Conservation (phyloP, 192 early-diverging fungal genomes). For the Oehlia diaphana region DNA sequence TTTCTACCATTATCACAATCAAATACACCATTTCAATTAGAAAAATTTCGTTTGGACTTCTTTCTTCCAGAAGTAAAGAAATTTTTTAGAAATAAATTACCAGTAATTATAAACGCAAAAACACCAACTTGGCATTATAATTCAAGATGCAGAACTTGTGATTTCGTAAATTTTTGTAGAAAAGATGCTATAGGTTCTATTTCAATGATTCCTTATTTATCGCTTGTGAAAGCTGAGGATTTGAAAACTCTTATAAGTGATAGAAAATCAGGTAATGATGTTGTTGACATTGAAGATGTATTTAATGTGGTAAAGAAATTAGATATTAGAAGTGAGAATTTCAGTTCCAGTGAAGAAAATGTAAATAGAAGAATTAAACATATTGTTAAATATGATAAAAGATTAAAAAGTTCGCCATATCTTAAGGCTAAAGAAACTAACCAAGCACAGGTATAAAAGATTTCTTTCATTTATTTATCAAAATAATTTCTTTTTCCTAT, state of each 20-base stretch:
- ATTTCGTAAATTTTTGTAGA: slow-evolving; percentile 28
- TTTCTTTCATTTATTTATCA: not conserved
- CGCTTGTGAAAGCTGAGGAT: slow-evolving; percentile 15
- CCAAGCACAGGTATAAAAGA: slow-evolving; percentile 3
- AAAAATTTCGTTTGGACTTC: too few species aligned
- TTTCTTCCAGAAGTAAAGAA: too few species aligned
- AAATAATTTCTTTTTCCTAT: too few species aligned
- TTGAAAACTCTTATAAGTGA: not conserved
- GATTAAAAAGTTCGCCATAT: slow-evolving; percentile 5
- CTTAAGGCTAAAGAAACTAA: not conserved
- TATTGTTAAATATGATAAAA: slow-evolving; percentile 12
- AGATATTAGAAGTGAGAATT: not conserved
- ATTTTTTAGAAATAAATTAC: not conserved
- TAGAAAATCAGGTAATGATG: too few species aligned
- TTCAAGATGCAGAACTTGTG: slow-evolving; percentile 28
- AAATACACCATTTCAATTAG: too few species aligned
- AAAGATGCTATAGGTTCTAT: slow-evolving; percentile 23
- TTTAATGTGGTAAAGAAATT: not conserved
- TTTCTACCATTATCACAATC: too few species aligned
- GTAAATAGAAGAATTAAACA: not conserved
- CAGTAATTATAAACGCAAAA: slow-evolving; percentile 1
- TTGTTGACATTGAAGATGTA: slow-evolving; percentile 7
- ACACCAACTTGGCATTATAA: slow-evolving; percentile 24
- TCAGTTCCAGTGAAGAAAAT: not conserved
- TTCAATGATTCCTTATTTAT: slow-evolving; percentile 25